Percentiles rank a stretch among this genome's conserved stretches.
Conservation (phyloP, 257 asterid genomes). For the Ilex aquifolium region DNA sequence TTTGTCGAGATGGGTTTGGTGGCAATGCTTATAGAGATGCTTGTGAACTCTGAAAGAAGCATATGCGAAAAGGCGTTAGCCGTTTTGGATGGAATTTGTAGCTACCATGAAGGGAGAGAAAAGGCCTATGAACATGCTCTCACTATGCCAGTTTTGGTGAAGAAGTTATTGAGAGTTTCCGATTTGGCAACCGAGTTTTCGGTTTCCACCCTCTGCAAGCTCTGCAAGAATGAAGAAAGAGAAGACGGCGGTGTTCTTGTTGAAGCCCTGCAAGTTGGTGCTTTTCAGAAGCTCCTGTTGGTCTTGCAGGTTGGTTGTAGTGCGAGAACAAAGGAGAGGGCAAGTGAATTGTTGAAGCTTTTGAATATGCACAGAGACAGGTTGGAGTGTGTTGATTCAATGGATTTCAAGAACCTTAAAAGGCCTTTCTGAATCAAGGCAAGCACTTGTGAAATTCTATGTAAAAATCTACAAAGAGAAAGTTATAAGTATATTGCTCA, state of each 20-base stretch:
- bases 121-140: slow-evolving; percentile 32
- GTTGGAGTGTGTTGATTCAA: slow-evolving; percentile 37
- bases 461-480: neutral
- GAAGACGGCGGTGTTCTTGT: slow-evolving; percentile 10
- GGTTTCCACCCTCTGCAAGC: slow-evolving; percentile 39
- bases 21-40: slow-evolving; percentile 23
- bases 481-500: no score
- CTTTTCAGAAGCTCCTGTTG: slow-evolving; percentile 45
- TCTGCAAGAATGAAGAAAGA: slow-evolving; percentile 13
- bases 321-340: slow-evolving; percentile 46
- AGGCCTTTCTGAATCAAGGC: slow-evolving; percentile 29
- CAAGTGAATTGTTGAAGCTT: slow-evolving; percentile 36
- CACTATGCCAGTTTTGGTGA: slow-evolving; percentile 38
- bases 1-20: slow-evolving; percentile 33
- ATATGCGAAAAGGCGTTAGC: slow-evolving; percentile 48
- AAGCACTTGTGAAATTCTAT: no score
- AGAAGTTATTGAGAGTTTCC: slow-evolving; percentile 48
- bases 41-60: slow-evolving; percentile 44
- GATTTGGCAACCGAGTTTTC: slow-evolving; percentile 43
- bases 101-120: slow-evolving; percentile 28
- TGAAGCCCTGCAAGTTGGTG: slow-evolving; percentile 45
- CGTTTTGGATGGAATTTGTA: slow-evolving; percentile 41
- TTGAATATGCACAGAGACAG: slow-evolving; percentile 29
- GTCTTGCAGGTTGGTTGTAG: slow-evolving; percentile 42
- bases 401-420: slow-evolving; percentile 41